These are phyloP conservation scores for Cucurbita pepo DNA, from an alignment of 306 rosid species.

Conservation along the genomic window DNA sequence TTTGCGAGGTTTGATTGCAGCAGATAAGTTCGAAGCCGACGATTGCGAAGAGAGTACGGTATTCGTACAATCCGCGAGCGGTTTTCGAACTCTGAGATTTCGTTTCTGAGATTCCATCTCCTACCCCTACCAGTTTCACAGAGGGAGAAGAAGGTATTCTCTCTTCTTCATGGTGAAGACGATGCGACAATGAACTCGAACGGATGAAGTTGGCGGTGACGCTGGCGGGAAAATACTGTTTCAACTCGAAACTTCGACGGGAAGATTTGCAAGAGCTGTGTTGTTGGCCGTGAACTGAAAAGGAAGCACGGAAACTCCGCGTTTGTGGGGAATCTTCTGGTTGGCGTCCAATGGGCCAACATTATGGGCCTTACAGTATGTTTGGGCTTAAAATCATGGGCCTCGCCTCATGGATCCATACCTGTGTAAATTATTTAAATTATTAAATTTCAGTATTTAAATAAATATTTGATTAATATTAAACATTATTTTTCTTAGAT, in stretches of 20 bases:
- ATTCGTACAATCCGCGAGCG: conserved; percentile 54
- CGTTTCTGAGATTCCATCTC: conserved; percentile 30
- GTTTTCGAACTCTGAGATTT: conserved; percentile 19
- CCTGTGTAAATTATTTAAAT: background rate
- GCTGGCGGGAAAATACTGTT: background rate
- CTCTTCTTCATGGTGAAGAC: background rate
- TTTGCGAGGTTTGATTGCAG: conserved; percentile 16
- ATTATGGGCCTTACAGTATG: background rate
- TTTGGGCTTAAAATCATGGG: background rate
- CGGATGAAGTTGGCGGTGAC: background rate
- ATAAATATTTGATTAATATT: too few species aligned
- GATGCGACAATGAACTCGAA: background rate
- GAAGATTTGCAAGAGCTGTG: background rate
- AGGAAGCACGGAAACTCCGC: background rate
- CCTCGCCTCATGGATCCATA: background rate
- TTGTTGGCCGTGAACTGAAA: background rate
- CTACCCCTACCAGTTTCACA: background rate
- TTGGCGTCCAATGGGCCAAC: background rate
- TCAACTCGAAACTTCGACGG: background rate
- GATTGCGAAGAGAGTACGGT: conserved; percentile 10
- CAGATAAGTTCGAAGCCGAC: conserved; percentile 13
- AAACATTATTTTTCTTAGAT: too few species aligned
- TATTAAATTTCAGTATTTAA: too few species aligned
- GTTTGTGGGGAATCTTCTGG: background rate
- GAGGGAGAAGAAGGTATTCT: background rate